Base-by-base conservation (phyloP, 179 eudicot species). In the Gypsophila paniculata region DNA sequence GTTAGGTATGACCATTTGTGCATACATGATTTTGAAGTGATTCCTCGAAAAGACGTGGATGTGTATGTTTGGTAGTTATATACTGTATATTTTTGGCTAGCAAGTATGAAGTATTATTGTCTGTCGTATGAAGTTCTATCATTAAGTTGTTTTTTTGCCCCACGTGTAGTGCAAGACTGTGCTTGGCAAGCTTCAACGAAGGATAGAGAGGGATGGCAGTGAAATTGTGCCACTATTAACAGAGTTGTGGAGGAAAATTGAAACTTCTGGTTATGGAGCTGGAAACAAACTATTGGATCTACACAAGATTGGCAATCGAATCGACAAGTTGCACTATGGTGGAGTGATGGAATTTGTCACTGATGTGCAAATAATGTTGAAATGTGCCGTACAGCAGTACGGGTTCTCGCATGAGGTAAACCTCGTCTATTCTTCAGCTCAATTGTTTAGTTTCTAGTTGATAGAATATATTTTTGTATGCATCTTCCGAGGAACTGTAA, bases 301-400 rank as follows among this genome's bases (percentile, higher is more conserved):
- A 51, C 76, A 80, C 49, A 91, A 82, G 84, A 88, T 94, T 72
- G 92, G 86, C 80, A 81, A 69, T 71, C 89, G 93, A 60, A 74
- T 94, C 65, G 99, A 94, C 73, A 85, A 85, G 65, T 74, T 79
- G 38, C 86, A 88, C 71, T 94, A 90, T 70, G 77, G 66, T 80
- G 97, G 91, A 75, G 87, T 91, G 53, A 83, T 85, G 85, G 97
- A 90, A 65, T 78, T 94, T 79, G 87, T 90, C 29, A 75, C 76
- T 75, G 99, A 94, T 78, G 94, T 94, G 77, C 99, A 94, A 75
- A 72, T 74, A 58, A 86, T 94, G 95, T 69, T 94, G 79, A 94
- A 88, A 70, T 75, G 79, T 80, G 85, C 86, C 64, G 86, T 94
- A 75, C 90, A 90, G 76, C 83, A 82, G 82, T 90, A 81, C 72